phyloP scores from a whole-genome alignment of 2,329 filamentous ascomycete species.

The Aureobasidium sp. region DNA sequence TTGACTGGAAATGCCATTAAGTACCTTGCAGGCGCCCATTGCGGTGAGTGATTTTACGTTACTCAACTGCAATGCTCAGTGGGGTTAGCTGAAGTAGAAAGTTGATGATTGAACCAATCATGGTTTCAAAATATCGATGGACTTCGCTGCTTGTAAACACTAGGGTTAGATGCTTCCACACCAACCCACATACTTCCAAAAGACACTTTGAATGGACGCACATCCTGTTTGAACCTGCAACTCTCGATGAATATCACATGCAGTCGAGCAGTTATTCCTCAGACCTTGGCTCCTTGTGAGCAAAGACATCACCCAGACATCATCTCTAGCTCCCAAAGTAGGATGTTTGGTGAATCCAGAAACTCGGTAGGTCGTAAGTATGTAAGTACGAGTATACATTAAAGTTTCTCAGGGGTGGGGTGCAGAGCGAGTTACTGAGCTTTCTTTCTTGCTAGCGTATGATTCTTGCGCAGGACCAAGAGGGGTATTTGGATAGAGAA shows the following conservation, averaged over 20 bases:
- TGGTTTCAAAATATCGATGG: not conserved
- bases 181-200: not conserved
- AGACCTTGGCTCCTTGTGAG: not conserved
- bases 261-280: not conserved
- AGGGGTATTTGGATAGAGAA: not conserved
- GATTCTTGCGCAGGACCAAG: not conserved
- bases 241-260: not conserved
- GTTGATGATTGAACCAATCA: not conserved
- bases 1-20: not conserved
- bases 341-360: not conserved
- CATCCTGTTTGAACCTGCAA: not conserved
- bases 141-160: not conserved
- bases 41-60: not conserved
- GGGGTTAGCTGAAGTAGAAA: not conserved
- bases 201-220: not conserved
- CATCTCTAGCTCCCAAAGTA: not conserved
- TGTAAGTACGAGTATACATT: not conserved
- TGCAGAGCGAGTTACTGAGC: not conserved
- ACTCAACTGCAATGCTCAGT: not conserved
- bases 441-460: not conserved
- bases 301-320: not conserved
- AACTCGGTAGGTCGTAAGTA: not conserved
- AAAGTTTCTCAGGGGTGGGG: not conserved
- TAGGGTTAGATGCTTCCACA: not conserved
- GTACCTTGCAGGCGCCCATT: not conserved